Evolutionary conservation across 192 early-diverging fungal species (phyloP).

Genomic region (Phlyctochytrium planicorne): DNA sequence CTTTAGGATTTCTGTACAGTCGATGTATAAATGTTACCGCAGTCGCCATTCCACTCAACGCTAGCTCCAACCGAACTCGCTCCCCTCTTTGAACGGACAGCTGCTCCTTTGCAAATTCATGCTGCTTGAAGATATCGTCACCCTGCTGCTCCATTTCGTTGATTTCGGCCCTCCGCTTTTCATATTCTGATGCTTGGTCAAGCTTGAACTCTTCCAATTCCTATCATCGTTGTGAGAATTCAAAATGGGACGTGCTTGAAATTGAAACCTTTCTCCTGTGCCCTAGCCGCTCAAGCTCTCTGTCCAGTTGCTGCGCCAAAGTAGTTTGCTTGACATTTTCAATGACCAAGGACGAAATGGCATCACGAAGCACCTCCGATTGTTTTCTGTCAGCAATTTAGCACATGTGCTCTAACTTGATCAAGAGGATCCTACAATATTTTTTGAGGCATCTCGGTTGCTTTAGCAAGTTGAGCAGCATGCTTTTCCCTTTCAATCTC

Average conservation of each 20-base stretch:
- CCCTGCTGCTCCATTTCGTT: conserved; percentile 57
- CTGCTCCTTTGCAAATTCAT: conserved; percentile 63
- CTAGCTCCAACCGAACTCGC: conserved; percentile 47
- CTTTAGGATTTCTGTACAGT: not conserved
- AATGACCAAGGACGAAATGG: conserved; percentile 49
- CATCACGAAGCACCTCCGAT: conserved; percentile 56
- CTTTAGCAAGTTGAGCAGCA: conserved; percentile 46
- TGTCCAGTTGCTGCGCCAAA: conserved; percentile 51
- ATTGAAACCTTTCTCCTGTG: conserved; percentile 2
- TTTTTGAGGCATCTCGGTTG: conserved; percentile 61
- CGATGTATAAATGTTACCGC: conserved; percentile 39
- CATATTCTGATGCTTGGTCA: conserved; percentile 53
- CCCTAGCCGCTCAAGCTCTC: conserved; percentile 53
- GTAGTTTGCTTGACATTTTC: conserved; percentile 58
- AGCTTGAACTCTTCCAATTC: conserved; percentile 56
- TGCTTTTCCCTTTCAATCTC: conserved; percentile 59
- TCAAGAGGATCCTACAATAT: conserved; percentile 49
- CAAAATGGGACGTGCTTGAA: not conserved
- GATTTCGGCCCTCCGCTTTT: conserved; percentile 53
- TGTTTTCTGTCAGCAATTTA: conserved; percentile 48
- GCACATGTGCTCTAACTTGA: conserved; percentile 1
- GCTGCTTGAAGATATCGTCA: conserved; percentile 63
- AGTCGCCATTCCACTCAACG: conserved; percentile 41
- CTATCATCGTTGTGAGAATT: conserved; percentile 11
- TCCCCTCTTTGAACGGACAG: conserved; percentile 54